These are phyloP conservation scores for Volvox africanus DNA, from an alignment of 139 green algal species.

Conservation along the genomic window DNA sequence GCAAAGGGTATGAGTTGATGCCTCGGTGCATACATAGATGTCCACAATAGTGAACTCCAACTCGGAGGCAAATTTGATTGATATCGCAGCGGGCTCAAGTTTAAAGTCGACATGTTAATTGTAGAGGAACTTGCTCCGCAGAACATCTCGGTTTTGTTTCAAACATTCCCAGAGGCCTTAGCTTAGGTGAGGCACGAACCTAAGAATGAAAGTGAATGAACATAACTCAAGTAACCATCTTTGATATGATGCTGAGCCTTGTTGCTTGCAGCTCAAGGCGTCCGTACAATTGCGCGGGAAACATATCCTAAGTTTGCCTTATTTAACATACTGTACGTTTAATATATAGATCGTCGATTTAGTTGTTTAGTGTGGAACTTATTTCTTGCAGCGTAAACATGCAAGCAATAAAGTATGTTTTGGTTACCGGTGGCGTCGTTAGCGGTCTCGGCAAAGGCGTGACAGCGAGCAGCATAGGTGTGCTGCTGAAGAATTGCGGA, in stretches of 20 bases:
- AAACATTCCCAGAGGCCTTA: too few relatives aligned
- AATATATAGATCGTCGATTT: too few relatives aligned
- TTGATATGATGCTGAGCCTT: too few relatives aligned
- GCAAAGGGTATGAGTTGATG: not conserved
- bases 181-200: too few relatives aligned
- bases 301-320: too few relatives aligned
- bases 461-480: conserved; percentile 94
- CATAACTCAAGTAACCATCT: too few relatives aligned
- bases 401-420: conserved; percentile 94
- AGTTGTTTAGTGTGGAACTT: too few relatives aligned
- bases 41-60: not conserved
- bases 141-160: not conserved
- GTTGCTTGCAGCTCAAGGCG: too few relatives aligned
- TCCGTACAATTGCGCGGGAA: too few relatives aligned
- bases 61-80: not conserved
- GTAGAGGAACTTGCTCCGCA: not conserved
- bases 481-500: conserved; percentile 95
- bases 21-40: not conserved
- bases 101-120: not conserved
- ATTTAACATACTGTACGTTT: too few relatives aligned
- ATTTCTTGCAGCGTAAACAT: not conserved
- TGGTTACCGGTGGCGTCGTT: conserved; percentile 98
- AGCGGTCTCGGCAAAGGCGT: conserved; percentile 98
- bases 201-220: too few relatives aligned
- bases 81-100: not conserved